Percentiles rank a stretch among this genome's conserved stretches.
Conservation (phyloP, 805 yeast genomes). For the Monosporozyma yasuniensis region DNA sequence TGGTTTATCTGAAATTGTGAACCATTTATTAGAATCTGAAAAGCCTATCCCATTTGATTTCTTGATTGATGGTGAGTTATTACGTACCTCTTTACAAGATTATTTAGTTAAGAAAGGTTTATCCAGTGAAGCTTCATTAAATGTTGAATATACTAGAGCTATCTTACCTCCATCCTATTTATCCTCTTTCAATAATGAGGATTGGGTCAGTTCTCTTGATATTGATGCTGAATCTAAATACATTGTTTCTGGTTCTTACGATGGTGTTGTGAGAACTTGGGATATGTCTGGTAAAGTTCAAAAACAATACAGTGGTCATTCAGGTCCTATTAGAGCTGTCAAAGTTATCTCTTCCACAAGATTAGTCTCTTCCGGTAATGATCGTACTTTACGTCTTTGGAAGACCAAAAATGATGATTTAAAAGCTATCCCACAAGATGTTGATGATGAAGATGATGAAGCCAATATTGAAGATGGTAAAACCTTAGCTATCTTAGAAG, state of each 20-base stretch:
- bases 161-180: slow-evolving; percentile 89
- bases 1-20: slow-evolving; percentile 91
- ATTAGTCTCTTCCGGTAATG: slow-evolving; percentile 80
- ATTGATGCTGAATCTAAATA: slow-evolving; percentile 32
- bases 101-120: slow-evolving; percentile 70
- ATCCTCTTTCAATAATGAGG: slow-evolving; percentile 84
- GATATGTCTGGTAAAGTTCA: slow-evolving; percentile 71
- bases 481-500: slow-evolving; percentile 78
- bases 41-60: slow-evolving; percentile 86
- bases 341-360: slow-evolving; percentile 69
- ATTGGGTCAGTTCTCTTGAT: slow-evolving; percentile 78
- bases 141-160: slow-evolving; percentile 84
- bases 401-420: slow-evolving; percentile 42
- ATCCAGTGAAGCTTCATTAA: slow-evolving; percentile 70
- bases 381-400: slow-evolving; percentile 85
- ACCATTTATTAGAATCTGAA: slow-evolving; percentile 61
- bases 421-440: slow-evolving; percentile 5
- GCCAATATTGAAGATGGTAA: slow-evolving; percentile 54
- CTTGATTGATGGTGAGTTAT: slow-evolving; percentile 71
- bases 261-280: slow-evolving; percentile 89
- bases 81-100: slow-evolving; percentile 71
- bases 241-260: slow-evolving; percentile 84
- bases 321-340: slow-evolving; percentile 76
- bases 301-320: slow-evolving; percentile 78
- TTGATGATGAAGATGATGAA: slow-evolving; percentile 33